These are phyloP conservation scores for Pichia norvegensis DNA, from an alignment of 1,139 yeast genomes.

Conservation along the genomic window DNA sequence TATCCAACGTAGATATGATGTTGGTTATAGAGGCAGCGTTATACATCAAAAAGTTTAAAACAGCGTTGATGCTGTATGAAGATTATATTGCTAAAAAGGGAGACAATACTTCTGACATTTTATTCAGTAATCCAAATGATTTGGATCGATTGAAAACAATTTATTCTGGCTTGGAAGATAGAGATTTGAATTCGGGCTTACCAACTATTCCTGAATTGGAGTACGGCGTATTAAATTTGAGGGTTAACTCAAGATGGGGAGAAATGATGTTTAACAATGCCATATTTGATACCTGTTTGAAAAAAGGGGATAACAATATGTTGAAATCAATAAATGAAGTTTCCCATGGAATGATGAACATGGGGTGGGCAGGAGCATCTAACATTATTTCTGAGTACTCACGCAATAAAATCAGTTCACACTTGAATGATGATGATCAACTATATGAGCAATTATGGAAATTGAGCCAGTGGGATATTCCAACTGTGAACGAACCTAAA, in stretches of 20 bases:
- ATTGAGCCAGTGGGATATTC: slow-evolving; percentile 62
- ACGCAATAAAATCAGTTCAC: neutral
- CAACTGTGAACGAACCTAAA: slow-evolving; percentile 31
- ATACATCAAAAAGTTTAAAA: slow-evolving; percentile 32
- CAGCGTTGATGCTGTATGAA: slow-evolving; percentile 52
- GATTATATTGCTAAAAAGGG: slow-evolving; percentile 31
- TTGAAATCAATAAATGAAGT: slow-evolving; percentile 19
- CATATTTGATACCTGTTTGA: slow-evolving; percentile 39
- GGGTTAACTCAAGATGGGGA: slow-evolving; percentile 32
- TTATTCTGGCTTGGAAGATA: slow-evolving; percentile 48
- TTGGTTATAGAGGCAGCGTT: slow-evolving; percentile 34
- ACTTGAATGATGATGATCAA: slow-evolving; percentile 6
- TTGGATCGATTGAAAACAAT: slow-evolving; percentile 30
- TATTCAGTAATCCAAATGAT: slow-evolving; percentile 13
- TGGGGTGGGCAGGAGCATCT: slow-evolving; percentile 46
- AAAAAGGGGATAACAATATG: slow-evolving; percentile 8
- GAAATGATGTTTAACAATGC: slow-evolving; percentile 52
- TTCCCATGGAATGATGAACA: slow-evolving; percentile 34
- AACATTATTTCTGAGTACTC: slow-evolving; percentile 23
- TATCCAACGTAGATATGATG: slow-evolving; percentile 30
- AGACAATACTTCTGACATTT: neutral
- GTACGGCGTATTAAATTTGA: slow-evolving; percentile 39
- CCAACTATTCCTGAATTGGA: slow-evolving; percentile 50
- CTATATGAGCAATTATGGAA: slow-evolving; percentile 60
- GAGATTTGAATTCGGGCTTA: slow-evolving; percentile 56